These are phyloP conservation scores for Peterozyma toletana DNA, from an alignment of 805 yeast species.

Conservation along the genomic window DNA sequence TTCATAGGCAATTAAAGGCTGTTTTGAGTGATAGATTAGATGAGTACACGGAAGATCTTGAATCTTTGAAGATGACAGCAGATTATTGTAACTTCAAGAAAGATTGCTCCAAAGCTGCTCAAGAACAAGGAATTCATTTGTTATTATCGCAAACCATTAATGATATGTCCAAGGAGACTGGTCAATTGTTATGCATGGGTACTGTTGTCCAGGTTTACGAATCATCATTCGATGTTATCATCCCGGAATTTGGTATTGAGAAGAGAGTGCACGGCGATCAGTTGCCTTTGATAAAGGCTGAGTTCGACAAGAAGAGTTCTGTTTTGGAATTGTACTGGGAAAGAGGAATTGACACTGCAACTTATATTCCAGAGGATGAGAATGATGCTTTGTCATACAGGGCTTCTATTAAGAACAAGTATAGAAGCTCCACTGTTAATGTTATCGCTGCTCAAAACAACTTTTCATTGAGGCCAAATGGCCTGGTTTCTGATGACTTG, in stretches of 20 bases:
- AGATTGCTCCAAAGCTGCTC: conserved; percentile 89
- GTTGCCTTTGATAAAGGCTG: conserved; percentile 86
- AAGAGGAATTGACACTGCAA: conserved; percentile 84
- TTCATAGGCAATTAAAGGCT: conserved; percentile 82
- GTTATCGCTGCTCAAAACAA: conserved; percentile 57
- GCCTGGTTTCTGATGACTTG: conserved; percentile 32
- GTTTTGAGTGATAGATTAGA: conserved; percentile 38
- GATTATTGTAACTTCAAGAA: conserved; percentile 94
- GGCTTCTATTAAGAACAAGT: conserved; percentile 70
- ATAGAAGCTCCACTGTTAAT: conserved; percentile 61
- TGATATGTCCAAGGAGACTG: conserved; percentile 62
- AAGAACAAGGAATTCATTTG: conserved; percentile 90
- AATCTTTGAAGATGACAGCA: conserved; percentile 70
- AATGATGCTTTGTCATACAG: conserved; percentile 69
- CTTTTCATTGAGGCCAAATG: conserved; percentile 21
- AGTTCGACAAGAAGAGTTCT: conserved; percentile 65
- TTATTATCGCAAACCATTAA: conserved; percentile 77
- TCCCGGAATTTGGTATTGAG: conserved; percentile 92
- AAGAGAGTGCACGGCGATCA: conserved; percentile 97
- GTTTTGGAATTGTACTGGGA: conserved; percentile 87
- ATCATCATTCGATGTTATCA: conserved; percentile 87
- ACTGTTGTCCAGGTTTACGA: conserved; percentile 90
- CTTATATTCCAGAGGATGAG: conserved; percentile 88
- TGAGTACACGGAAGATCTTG: conserved; percentile 46
- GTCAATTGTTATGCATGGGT: conserved; percentile 80